Evolutionary conservation across 2,329 filamentous ascomycete species (phyloP), one percentile per base, ranked within the genome.

Genomic region (Monilinia fructicola): DNA sequence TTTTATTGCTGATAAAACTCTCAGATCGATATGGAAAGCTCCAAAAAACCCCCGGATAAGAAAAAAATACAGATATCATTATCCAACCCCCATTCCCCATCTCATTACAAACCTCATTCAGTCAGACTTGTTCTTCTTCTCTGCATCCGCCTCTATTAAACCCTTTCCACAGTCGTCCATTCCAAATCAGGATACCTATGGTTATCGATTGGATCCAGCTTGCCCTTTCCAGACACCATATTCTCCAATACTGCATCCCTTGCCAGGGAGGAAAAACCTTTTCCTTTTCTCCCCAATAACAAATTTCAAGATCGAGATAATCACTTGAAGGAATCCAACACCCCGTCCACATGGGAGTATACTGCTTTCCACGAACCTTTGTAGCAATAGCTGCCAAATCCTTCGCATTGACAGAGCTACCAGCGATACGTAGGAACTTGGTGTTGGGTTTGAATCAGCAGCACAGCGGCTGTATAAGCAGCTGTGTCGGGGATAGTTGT

Each of bases 171-270:
- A 21, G 66, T 65, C 23, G 54, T 65, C 35, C 54, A 65, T 9
- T 44, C 48, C 16, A 67, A n/a, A 35, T 65, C 66, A 9, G 66
- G 66, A 60, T 67, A 67, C 23, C 66, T 65, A 28, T 61, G 54
- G 35, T 67, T 67, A 54, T 67, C 66, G 35, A 67, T 10, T 16
- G 66, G 66, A 31, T 65, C 46, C 21, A 67, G 40, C 50, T 61
- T 67, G 21, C 66, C 66, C 7, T 65, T 59, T 28, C 66, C 66
- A 10, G 66, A 67, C 28, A 67, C 48, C 54, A 67, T 67, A 21
- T 67, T 67, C 26, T 67, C 66, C 48, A 67, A 54, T 67, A 67
- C 35, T 67, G 66, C 62, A 67, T 67, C 50, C 66, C 66, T 54
- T 67, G 66, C 66, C 66, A 67, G 21, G 66, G n/a, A 3, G 66